phyloP scores from a whole-genome alignment of 2,329 filamentous ascomycete species.

The Cyphellophora attinorum region DNA sequence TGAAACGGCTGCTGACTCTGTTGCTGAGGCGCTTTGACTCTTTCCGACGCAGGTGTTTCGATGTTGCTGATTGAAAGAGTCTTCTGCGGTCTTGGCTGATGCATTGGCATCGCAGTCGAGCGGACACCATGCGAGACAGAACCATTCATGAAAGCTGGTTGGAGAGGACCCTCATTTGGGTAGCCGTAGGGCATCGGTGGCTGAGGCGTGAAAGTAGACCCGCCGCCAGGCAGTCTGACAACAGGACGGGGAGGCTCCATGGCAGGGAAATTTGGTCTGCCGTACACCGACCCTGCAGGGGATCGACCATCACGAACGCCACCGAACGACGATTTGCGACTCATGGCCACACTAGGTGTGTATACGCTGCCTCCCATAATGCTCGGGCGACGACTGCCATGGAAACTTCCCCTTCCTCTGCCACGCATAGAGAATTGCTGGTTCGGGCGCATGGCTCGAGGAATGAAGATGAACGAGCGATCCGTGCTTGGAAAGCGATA shows the following conservation, averaged over 20 bases:
- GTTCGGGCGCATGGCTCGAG: constrained; percentile 83
- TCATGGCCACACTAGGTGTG: constrained; percentile 78
- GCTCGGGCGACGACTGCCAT: constrained; percentile 68
- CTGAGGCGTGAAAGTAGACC: constrained; percentile 18
- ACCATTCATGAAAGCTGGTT: constrained; percentile 25
- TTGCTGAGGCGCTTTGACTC: constrained; percentile 50
- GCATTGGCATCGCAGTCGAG: constrained; percentile 61
- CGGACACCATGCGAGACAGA: constrained; percentile 50
- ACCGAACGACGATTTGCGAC: constrained; percentile 71
- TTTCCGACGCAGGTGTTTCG: constrained; percentile 64
- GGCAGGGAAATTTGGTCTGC: constrained; percentile 51
- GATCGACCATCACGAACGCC: constrained; percentile 6
- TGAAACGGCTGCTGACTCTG: constrained; percentile 81
- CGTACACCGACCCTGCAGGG: constrained; percentile 18
- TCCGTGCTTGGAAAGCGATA: constrained; percentile 89
- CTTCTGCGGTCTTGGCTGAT: constrained; percentile 92
- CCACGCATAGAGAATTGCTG: constrained; percentile 64
- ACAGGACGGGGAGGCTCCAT: constrained; percentile 56
- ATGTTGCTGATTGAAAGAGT: constrained; percentile 87
- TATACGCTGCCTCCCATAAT: constrained; percentile 73
- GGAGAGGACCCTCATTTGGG: background rate
- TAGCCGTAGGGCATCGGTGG: background rate
- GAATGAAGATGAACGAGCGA: constrained; percentile 96
- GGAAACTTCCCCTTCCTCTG: constrained; percentile 64
- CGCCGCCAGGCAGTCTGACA: constrained; percentile 68